Conservation (phyloP, 345 rosid species). For the Viola odorata region DNA sequence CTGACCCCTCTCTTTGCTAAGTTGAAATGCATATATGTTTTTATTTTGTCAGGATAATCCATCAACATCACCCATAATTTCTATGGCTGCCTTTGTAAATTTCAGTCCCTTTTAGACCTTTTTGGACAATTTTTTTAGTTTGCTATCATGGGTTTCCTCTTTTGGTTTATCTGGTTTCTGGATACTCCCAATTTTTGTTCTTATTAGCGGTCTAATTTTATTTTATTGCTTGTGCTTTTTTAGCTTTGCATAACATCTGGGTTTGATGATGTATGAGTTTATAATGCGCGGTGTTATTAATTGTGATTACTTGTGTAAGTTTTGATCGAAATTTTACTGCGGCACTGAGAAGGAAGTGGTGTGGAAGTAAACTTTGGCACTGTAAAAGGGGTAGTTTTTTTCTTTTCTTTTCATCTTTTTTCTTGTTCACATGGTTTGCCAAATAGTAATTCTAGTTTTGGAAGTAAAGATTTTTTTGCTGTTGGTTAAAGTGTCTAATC, state of each 20-base stretch:
- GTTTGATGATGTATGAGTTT: background rate
- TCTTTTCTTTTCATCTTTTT: background rate
- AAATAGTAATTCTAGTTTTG: conserved; percentile 5
- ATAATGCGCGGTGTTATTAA: background rate
- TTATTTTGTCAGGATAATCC: conserved; percentile 39
- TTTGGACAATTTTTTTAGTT: conserved; percentile 3
- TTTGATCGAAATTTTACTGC: conserved; percentile 3
- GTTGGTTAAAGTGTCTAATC: conserved; percentile 34
- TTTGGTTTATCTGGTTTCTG: conserved; percentile 21
- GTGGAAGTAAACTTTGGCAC: conserved; percentile 10
- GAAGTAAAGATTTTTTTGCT: conserved; percentile 8
- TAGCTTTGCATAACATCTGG: conserved; percentile 13
- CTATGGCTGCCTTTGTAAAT: conserved; percentile 41
- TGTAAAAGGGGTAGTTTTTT: conserved; percentile 16
- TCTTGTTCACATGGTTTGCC: background rate
- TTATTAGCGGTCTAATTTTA: conserved; percentile 18
- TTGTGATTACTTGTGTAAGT: background rate
- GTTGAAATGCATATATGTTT: conserved; percentile 7
- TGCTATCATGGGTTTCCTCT: conserved; percentile 7
- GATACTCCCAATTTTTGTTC: conserved; percentile 27
- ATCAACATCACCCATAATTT: conserved; percentile 51
- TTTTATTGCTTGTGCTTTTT: background rate
- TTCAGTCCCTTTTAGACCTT: conserved; percentile 1
- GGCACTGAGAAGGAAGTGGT: conserved; percentile 11
- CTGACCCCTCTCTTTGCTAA: conserved; percentile 17